A percentile compares a stretch with the other conserved stretches of the same genome.
Evolutionary conservation across 768 basidiomycete genomes (phyloP).

Genomic region (Boletus edulis): DNA sequence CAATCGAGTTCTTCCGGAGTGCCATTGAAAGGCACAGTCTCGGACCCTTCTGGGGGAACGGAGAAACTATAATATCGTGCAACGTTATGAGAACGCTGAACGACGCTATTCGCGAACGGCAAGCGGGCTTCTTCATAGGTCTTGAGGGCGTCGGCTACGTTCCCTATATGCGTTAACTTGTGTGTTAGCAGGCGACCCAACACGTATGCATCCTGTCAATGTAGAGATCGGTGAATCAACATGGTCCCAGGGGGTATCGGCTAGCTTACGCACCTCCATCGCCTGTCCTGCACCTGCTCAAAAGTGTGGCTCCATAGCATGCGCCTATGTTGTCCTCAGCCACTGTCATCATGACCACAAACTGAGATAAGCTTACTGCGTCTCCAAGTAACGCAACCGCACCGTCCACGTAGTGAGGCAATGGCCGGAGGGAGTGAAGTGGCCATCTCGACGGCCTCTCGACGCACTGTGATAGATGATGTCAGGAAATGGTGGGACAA

Average conservation of each 20-base stretch:
- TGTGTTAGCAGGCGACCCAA: constrained; percentile 30
- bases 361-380: constrained; percentile 31
- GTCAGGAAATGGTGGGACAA: neutral
- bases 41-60: neutral
- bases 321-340: constrained; percentile 32
- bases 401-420: too few species aligned
- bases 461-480: constrained; percentile 32
- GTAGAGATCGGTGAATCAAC: neutral
- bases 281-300: constrained; percentile 51
- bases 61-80: constrained; percentile 26
- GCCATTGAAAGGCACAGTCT: neutral
- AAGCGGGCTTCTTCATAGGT: constrained; percentile 33
- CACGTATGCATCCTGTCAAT: constrained; percentile 28
- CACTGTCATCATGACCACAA: neutral
- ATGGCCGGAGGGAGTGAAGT: constrained; percentile 38
- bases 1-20: constrained; percentile 6
- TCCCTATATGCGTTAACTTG: constrained; percentile 16
- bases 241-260: neutral
- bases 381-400: constrained; percentile 47
- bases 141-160: constrained; percentile 26
- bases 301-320: constrained; percentile 46
- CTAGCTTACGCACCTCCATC: constrained; percentile 38
- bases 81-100: constrained; percentile 13
- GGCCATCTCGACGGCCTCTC: constrained; percentile 42
- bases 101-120: constrained; percentile 27